Percentiles rank a stretch among this genome's conserved stretches.
Evolutionary conservation across 495 filamentous ascomycete genomes (phyloP).

Genomic region (Penicillium riverlandense): DNA sequence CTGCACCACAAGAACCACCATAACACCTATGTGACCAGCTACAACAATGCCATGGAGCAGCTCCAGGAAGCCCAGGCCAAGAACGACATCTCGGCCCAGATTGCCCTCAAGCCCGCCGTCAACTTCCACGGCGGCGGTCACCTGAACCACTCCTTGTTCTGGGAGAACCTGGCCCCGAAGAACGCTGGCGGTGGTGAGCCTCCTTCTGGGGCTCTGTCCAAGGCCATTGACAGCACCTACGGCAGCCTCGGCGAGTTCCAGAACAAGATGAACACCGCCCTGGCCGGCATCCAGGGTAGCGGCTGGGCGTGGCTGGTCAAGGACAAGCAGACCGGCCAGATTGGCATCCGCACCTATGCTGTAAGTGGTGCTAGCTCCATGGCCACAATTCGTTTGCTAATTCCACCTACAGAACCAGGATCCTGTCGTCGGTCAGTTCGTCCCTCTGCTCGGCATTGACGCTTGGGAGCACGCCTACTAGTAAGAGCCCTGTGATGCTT

Average conservation of each 20-base stretch:
- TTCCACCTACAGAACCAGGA: slow-evolving; percentile 65
- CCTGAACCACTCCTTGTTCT: slow-evolving; percentile 89
- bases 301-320: slow-evolving; percentile 95
- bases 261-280: slow-evolving; percentile 66
- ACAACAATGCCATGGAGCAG: slow-evolving; percentile 55
- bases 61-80: slow-evolving; percentile 47
- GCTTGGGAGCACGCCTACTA: slow-evolving; percentile 93
- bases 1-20: slow-evolving; percentile 67
- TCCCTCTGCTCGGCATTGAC: slow-evolving; percentile 86
- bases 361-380: slow-evolving; percentile 24
- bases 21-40: slow-evolving; percentile 62
- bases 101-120: slow-evolving; percentile 76
- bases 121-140: slow-evolving; percentile 97
- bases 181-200: slow-evolving; percentile 68
- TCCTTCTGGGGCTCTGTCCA: slow-evolving; percentile 52
- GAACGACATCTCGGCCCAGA: slow-evolving; percentile 55
- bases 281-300: slow-evolving; percentile 86
- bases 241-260: slow-evolving; percentile 68
- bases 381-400: slow-evolving; percentile 5
- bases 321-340: slow-evolving; percentile 66
- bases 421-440: slow-evolving; percentile 79
- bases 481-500: slow-evolving; percentile 26
- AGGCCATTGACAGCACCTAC: slow-evolving; percentile 71
- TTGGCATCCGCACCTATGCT: slow-evolving; percentile 72
- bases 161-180: slow-evolving; percentile 83